These are phyloP conservation scores for Poronia punctata DNA, from an alignment of 495 filamentous ascomycete species.

Conservation along the genomic window DNA sequence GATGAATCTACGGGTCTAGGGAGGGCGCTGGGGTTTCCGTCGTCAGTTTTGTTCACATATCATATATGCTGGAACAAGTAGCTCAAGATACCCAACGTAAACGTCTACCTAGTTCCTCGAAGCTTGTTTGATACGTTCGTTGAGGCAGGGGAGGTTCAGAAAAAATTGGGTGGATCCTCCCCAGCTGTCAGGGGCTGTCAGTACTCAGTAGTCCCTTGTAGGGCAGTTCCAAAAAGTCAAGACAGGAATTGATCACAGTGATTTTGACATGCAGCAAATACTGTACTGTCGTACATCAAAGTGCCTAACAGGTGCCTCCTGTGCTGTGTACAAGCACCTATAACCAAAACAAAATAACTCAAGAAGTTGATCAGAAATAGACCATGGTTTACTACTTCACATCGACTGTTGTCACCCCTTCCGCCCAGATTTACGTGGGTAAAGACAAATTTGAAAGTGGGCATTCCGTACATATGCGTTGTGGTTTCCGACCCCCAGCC, in stretches of 20 bases:
- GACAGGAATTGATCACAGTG: too few relatives aligned
- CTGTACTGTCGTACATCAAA: too few relatives aligned
- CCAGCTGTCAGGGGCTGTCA: background rate
- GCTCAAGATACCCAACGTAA: too few relatives aligned
- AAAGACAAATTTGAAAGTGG: slow-evolving; percentile 99
- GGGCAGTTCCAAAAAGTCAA: too few relatives aligned
- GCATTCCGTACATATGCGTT: slow-evolving; percentile 27
- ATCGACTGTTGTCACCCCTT: slow-evolving; percentile 60
- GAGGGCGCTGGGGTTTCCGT: background rate
- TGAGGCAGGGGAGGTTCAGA: slow-evolving; percentile 19
- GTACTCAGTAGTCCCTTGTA: background rate
- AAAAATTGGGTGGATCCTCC: slow-evolving; percentile 20
- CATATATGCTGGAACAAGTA: too few relatives aligned
- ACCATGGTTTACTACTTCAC: slow-evolving; percentile 99
- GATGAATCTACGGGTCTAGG: background rate
- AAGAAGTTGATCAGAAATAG: too few relatives aligned
- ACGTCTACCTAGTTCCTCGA: too few relatives aligned
- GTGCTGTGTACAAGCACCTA: too few relatives aligned
- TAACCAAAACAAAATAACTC: too few relatives aligned
- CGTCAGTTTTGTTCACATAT: background rate
- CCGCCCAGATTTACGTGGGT: slow-evolving; percentile 89
- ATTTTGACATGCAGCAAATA: too few relatives aligned
- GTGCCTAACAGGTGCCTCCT: too few relatives aligned
- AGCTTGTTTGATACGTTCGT: slow-evolving; percentile 8
- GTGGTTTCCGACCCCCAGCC: slow-evolving; percentile 11